A percentile compares a stretch with the other conserved stretches of the same genome.
Conservation (phyloP, 2,329 filamentous ascomycete species). For the Fusarium floridanum region DNA sequence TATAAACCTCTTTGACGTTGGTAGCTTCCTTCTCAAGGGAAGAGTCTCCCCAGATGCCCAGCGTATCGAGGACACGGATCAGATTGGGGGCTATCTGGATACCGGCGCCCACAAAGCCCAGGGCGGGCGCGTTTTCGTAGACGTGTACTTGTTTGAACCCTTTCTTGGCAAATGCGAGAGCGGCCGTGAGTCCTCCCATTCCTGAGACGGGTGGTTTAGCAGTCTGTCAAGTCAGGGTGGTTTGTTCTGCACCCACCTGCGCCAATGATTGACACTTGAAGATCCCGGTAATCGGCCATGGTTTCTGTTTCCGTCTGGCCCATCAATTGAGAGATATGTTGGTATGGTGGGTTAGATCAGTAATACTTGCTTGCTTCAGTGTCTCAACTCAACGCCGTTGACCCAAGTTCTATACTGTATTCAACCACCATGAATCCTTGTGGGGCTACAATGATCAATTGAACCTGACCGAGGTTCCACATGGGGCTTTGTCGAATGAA, state of each 20-base stretch:
- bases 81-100: slow-evolving; percentile 35
- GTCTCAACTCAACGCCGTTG: neutral
- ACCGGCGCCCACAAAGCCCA: slow-evolving; percentile 31
- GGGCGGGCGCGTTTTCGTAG: slow-evolving; percentile 25
- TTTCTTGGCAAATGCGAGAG: slow-evolving; percentile 28
- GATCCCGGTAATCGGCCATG: neutral
- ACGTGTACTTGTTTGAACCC: slow-evolving; percentile 29
- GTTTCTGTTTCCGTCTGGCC: neutral
- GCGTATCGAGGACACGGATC: slow-evolving; percentile 19
- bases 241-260: slow-evolving; percentile 1
- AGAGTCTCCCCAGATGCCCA: slow-evolving; percentile 25
- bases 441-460: neutral
- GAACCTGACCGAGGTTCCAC: neutral
- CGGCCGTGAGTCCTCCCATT: slow-evolving; percentile 29
- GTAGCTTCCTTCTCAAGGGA: slow-evolving; percentile 12
- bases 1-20: slow-evolving; percentile 7
- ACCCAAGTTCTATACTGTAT: neutral
- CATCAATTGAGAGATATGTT: neutral
- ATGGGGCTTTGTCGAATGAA: neutral
- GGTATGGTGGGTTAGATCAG: neutral
- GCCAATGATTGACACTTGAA: slow-evolving; percentile 17
- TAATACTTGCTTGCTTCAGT: neutral
- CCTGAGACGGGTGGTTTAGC: neutral
- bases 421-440: neutral
- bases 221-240: no score